Evolutionary conservation across 768 basidiomycete genomes (phyloP), one percentile per base, ranked within the genome.

Genomic region (Kwoniella sp.): DNA sequence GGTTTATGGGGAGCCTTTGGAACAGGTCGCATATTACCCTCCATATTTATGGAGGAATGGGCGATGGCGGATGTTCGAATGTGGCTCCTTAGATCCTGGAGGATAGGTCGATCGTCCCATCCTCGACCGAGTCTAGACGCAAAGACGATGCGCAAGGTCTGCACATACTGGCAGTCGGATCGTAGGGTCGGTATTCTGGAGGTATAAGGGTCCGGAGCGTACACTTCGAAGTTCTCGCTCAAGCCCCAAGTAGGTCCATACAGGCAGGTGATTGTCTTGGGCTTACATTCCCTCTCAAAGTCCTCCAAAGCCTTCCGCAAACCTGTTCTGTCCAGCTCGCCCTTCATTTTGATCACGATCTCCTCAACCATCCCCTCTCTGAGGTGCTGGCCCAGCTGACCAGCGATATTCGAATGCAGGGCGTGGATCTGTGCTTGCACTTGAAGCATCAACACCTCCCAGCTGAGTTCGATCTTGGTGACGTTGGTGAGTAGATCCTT

Each of bases 381-480:
- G 25, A 55, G 55, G n/a, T 40, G 55, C 19, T 44, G 29, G 10
- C 36, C 36, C n/a, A 55, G 24, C 24, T 55, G 30, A 8, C 33
- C 24, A 7, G 55, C 55, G 33, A 55, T 37, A 19, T 55, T 37
- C 9, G 33, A 19, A 25, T 24, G 33, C 33, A 55, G 17, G n/a
- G 22, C 40, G 24, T 55, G 27, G 29, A 40, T n/a, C 6, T 19
- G 15, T 5, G 25, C 55, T 2, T 55, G 24, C 8, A 24, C 55
- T 44, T 55, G 55, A 40, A 24, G 22, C n/a, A 55, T 33, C 29
- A 33, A n/a, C 21, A 55, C 37, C 3, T 55, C 55, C 55, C 55
- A 55, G 13, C 33, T 24, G 5, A 55, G 8, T 9, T 55, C 55
- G 6, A 55, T 37, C 55, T 44, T 55, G 12, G 19, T 55, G 21